Base-by-base conservation (phyloP, 441 rosid species). In the Euphorbia schlechtendalii region DNA sequence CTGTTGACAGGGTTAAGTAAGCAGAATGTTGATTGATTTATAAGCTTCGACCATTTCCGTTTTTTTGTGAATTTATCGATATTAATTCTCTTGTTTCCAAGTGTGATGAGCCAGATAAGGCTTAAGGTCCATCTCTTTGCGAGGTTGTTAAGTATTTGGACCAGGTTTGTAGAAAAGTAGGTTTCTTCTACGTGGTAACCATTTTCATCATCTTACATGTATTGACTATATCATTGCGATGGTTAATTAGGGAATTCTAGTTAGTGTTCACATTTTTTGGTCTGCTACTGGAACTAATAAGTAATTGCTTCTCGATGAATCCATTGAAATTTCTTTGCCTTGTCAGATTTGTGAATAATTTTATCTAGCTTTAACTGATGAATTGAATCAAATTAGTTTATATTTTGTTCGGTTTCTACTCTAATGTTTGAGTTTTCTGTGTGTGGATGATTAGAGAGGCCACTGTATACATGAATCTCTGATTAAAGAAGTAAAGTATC, bases 121-220 rank as follows among this genome's bases (percentile, higher is more conserved):
- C 74, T 10, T 77, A 76, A 28, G 96, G 89, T 71, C 73, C 81
- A 3, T 79, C 74, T 22, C 93, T 87, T 0, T 60, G 64, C 17
- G 72, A 77, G 25, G 96, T 89, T 72, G 88, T 87, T 59, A 63
- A 63, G 59, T 72, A 81, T 71, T 73, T 92, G 61, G 87, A 86
- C 69, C 78, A 56, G 63, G 98, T 90, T 74, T 92, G 98, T 71
- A 73, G 85, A 30, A 86, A 86, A 48, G 87, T 96, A 20, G 96
- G 98, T 4, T 92, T 92, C 81, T 92, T 92, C 82, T 89, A 92
- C 68, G 96, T 85, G 88, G 98, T 92, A 36, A 30, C 4, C 34
- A 32, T 32, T 32, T 2, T 32, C 34, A 6, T 6, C 34, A 6
- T 32, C 34, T 32, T 32, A 32, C 6, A 2, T 32, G 4, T 32